Conservation (phyloP, 768 basidiomycete genomes). For the Zangia roseola region DNA sequence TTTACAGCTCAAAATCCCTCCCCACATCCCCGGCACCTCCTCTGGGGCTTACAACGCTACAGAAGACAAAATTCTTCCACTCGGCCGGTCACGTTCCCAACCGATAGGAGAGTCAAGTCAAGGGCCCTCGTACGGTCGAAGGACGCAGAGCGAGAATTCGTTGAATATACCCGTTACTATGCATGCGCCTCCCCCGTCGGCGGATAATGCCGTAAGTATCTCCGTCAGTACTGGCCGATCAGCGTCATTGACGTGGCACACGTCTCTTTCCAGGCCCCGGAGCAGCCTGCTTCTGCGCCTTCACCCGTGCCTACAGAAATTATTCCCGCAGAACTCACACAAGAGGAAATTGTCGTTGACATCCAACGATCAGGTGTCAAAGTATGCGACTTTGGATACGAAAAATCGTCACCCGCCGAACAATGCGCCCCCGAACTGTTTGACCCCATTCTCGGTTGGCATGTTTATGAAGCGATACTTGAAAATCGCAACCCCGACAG, state of each 20-base stretch:
- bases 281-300: constrained; percentile 21
- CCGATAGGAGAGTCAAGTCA: constrained; percentile 26
- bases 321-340: constrained; percentile 32
- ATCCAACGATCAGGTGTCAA: constrained; percentile 29
- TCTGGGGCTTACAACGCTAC: constrained; percentile 7
- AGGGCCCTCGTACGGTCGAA: constrained; percentile 19
- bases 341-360: constrained; percentile 33
- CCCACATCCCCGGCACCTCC: constrained; percentile 10
- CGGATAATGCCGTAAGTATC: constrained; percentile 29
- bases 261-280: constrained; percentile 8
- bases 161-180: constrained; percentile 10
- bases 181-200: constrained; percentile 7
- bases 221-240: neutral
- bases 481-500: constrained; percentile 19
- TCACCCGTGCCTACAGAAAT: constrained; percentile 35
- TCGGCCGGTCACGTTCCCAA: constrained; percentile 21
- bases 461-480: constrained; percentile 29
- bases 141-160: constrained; percentile 26
- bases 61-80: constrained; percentile 9
- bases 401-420: constrained; percentile 13
- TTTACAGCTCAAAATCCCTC: constrained; percentile 15
- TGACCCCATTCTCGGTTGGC: constrained; percentile 31
- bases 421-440: constrained; percentile 27
- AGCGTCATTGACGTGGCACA: constrained; percentile 5
- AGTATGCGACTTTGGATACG: constrained; percentile 33